Evolutionary conservation across 2,329 filamentous ascomycete genomes (phyloP).

Genomic region (Apiospora phragmitis): DNA sequence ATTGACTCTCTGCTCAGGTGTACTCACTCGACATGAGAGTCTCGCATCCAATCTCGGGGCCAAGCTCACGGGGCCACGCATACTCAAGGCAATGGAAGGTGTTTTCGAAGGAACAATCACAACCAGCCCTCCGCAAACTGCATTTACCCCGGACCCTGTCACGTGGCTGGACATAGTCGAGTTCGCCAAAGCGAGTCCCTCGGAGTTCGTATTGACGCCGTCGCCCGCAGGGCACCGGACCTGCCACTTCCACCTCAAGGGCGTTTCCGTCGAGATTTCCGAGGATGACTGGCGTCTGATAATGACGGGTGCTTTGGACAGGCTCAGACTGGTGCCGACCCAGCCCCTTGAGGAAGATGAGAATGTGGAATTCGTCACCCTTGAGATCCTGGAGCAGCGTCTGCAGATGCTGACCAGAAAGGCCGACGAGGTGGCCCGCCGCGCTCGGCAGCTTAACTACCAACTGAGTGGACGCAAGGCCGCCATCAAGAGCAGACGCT

Average conservation of each 20-base stretch:
- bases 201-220: constrained; percentile 73
- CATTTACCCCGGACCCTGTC: constrained; percentile 56
- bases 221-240: constrained; percentile 67
- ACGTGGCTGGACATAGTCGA: constrained; percentile 86
- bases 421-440: constrained; percentile 68
- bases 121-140: constrained; percentile 51
- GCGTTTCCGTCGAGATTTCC: constrained; percentile 78
- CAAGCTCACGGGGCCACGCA: constrained; percentile 76
- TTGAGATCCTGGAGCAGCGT: constrained; percentile 81
- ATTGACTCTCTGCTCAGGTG: constrained; percentile 47
- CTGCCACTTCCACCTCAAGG: constrained; percentile 81
- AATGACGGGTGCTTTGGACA: constrained; percentile 77
- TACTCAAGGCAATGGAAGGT: constrained; percentile 83
- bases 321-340: constrained; percentile 69
- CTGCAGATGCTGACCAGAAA: constrained; percentile 75
- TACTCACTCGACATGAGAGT: constrained; percentile 82
- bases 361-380: constrained; percentile 77
- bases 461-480: constrained; percentile 72
- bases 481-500: constrained; percentile 68
- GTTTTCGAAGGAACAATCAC: constrained; percentile 80
- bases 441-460: constrained; percentile 76
- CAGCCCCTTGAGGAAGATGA: constrained; percentile 85
- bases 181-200: constrained; percentile 77
- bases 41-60: constrained; percentile 84
- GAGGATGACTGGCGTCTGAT: constrained; percentile 89